A percentile compares a stretch with the other conserved stretches of the same genome.
phyloP scores from a whole-genome alignment of 1,139 yeast genomes.

The Candida buenavistaensis region DNA sequence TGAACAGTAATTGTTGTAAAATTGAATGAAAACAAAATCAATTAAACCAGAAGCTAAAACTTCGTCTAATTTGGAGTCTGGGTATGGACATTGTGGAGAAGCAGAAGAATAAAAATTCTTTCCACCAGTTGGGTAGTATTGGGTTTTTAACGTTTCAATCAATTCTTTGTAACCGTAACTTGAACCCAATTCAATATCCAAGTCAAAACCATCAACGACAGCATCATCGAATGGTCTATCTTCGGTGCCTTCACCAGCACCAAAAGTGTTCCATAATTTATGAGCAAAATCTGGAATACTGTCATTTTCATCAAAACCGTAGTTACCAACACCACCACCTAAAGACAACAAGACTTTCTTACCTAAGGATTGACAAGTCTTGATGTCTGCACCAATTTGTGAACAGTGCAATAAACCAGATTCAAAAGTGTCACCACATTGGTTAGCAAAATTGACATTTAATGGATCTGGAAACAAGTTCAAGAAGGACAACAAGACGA shows the following conservation, averaged over 20 bases:
- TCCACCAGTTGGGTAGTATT: slow-evolving; percentile 52
- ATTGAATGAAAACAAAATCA: slow-evolving; percentile 88
- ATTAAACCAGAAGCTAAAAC: slow-evolving; percentile 59
- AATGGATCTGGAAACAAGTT: slow-evolving; percentile 51
- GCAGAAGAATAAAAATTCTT: slow-evolving; percentile 77
- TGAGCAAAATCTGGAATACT: slow-evolving; percentile 68
- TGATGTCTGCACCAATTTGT: slow-evolving; percentile 64
- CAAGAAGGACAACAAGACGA: slow-evolving; percentile 71
- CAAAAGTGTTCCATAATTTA: slow-evolving; percentile 80
- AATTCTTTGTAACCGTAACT: slow-evolving; percentile 62
- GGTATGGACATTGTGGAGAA: slow-evolving; percentile 93
- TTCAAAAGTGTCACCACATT: slow-evolving; percentile 54
- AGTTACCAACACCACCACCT: slow-evolving; percentile 79
- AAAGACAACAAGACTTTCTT: slow-evolving; percentile 66
- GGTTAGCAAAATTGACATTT: slow-evolving; percentile 63
- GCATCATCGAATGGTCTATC: slow-evolving; percentile 71
- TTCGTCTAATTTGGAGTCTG: slow-evolving; percentile 80
- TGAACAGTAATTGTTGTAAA: slow-evolving; percentile 86
- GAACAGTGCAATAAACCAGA: slow-evolving; percentile 60
- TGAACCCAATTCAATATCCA: slow-evolving; percentile 43
- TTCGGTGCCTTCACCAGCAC: slow-evolving; percentile 62
- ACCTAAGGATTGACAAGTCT: slow-evolving; percentile 71
- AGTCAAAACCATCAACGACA: slow-evolving; percentile 42
- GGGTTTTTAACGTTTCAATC: slow-evolving; percentile 59
- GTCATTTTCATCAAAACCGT: slow-evolving; percentile 68